Base-by-base conservation (phyloP, 2,329 filamentous ascomycete genomes). In the Huntiella bhutanensis region DNA sequence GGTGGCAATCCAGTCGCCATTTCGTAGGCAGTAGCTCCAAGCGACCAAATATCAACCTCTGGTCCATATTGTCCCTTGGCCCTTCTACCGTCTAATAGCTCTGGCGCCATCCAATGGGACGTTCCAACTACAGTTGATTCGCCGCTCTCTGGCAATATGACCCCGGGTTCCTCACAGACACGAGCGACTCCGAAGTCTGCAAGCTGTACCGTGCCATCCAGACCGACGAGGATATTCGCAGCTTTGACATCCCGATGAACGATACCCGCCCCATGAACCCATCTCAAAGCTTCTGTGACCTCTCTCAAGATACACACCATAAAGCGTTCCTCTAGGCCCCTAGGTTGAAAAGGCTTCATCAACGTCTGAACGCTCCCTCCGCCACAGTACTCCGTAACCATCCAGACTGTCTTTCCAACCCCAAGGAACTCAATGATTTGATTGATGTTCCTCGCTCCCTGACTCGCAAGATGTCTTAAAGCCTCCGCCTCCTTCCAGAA, bases 71-170 rank as follows among this genome's bases (percentile, higher is more conserved):
- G 37, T 5, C 35, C 17, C n/a, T 42, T 36, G 5, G 39, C 32
- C 8, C 22, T 28, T n/a, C 36, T 33, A 4, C 75, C 74, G 48
- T 79, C 73, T 53, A 82, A 78, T 10, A 88, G 67, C 55, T 91
- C 84, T 0, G 80, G 82, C 0, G 84, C 81, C 82, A 91, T 87
- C 80, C 82, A 91, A 59, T 87, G 77, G 3, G 80, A 79, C 0
- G 84, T 91, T 16, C 83, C 83, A 47, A 88, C 81, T 42, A 88
- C 79, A 1, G 83, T 88, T 5, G 79, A 79, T 45, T 82, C 54
- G 82, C 77, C 53, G 15, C 17, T 35, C 13, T 40, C 4, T 11
- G 11, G 15, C 22, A 6, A 12, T 6, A 6, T 40, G 7, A 22
- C n/a, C 11, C 15, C 40, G 12, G 33, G 28, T 10, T 41, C 37